Evolutionary conservation across 202 grass and related monocot species (phyloP).

Genomic region (Brachypodium distachyon): DNA sequence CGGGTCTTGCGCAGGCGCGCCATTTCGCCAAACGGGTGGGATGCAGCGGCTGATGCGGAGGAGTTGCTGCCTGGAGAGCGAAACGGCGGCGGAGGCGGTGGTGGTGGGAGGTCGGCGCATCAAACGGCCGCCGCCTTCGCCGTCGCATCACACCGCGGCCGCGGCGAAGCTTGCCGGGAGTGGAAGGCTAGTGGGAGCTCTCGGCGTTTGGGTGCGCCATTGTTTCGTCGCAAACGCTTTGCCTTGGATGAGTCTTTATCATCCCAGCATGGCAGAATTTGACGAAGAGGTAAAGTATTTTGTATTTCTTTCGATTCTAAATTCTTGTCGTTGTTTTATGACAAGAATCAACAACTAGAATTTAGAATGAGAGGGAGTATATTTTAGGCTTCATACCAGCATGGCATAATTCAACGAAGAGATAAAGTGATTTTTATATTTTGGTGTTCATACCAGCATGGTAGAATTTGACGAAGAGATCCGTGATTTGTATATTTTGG

Average conservation of each 20-base stretch:
- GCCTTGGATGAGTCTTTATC: too few relatives aligned
- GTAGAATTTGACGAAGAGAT: not conserved
- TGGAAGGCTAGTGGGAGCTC: not conserved
- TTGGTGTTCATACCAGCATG: too few relatives aligned
- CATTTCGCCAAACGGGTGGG: slow-evolving; percentile 27
- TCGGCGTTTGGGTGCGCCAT: not conserved
- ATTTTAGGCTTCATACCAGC: too few relatives aligned
- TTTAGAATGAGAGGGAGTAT: too few relatives aligned
- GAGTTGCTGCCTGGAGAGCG: slow-evolving; percentile 22
- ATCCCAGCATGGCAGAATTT: too few relatives aligned
- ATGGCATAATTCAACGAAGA: too few relatives aligned
- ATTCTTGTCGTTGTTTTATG: too few relatives aligned
- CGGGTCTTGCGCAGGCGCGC: not conserved
- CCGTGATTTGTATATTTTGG: not conserved
- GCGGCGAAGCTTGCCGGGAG: not conserved
- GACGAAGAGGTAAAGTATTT: too few relatives aligned
- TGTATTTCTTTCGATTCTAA: too few relatives aligned
- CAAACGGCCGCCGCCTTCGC: slow-evolving; percentile 23
- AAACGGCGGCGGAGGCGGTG: not conserved
- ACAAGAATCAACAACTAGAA: too few relatives aligned
- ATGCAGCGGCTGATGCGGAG: slow-evolving; percentile 27
- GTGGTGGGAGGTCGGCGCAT: slow-evolving; percentile 27
- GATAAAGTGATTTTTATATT: too few relatives aligned
- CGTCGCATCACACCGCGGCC: slow-evolving; percentile 30
- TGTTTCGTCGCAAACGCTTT: not conserved